Evolutionary conservation across 257 asterid species (phyloP), one percentile per base, ranked within the genome.

Genomic region (Scutellaria minor): DNA sequence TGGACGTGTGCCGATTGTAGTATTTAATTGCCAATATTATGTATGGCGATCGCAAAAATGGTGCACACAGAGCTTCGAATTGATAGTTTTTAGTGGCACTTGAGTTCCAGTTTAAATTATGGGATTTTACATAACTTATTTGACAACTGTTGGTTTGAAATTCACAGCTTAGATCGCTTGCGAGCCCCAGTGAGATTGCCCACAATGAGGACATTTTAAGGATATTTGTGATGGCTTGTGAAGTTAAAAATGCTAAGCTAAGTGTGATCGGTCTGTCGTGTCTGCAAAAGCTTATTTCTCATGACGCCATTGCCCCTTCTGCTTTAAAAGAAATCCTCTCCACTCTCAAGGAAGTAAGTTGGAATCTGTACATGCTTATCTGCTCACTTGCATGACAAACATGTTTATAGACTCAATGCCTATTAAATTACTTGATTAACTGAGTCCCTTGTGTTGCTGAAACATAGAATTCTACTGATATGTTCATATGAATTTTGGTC

Each of bases 161-260:
- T 77, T 87, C 86, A 7, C 97, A 94, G 99, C 90, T 94, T 66
- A 70, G 98, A 78, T 89, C 91, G 67, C 62, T 91, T 81, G 87
- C 99, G 14, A 86, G 93, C 77, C 95, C 97, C 9, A 87, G 77
- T 54, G 99, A 94, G 85, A 89, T 94, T 82, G 93, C 91, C 6
- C 87, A 84, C 64, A 88, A 86, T 73, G 97, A 94, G 73, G 99
- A 91, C 73, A 88, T 94, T 78, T 72, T 91, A 72, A 83, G 79
- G 85, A 89, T 94, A 70, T 94, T 94, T 84, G 80, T 94, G 86
- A 94, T 94, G 98, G 98, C 98, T 44, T 94, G 99, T 77, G 93
- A 91, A 79, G 99, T 90, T 56, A 94, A 83, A 78, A 89, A 83
- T 67, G 93, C 80, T 41, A 94, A 91, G 88, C 74, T 91, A 69